These are phyloP conservation scores for Yamadazyma jaroonii DNA, from an alignment of 1,139 yeast genomes.

Conservation along the genomic window DNA sequence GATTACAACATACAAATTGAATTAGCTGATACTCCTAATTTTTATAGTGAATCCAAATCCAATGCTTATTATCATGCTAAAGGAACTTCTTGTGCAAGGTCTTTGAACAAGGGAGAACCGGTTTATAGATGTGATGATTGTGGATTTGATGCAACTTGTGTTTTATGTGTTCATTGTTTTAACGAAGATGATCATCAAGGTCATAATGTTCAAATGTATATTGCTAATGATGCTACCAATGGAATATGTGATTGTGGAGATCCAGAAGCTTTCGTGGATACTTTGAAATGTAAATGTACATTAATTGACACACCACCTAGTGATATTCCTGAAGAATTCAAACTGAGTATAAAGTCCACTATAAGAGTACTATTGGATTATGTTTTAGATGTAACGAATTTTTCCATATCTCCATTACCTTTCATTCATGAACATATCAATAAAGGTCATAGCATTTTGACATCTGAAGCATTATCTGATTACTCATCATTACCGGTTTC, in stretches of 20 bases:
- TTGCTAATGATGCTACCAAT: conserved; percentile 45
- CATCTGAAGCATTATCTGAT: conserved; percentile 26
- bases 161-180: conserved; percentile 67
- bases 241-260: conserved; percentile 95
- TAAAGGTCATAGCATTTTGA: conserved; percentile 18
- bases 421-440: conserved; percentile 27
- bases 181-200: conserved; percentile 62
- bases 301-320: conserved; percentile 8
- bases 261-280: conserved; percentile 67
- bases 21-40: conserved; percentile 1
- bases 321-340: conserved; percentile 13
- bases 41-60: conserved; percentile 3
- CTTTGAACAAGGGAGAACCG: conserved; percentile 57
- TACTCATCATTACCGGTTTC: conserved; percentile 26
- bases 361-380: conserved; percentile 43
- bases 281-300: conserved; percentile 51
- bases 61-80: conserved; percentile 23
- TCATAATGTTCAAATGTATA: conserved; percentile 57
- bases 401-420: conserved; percentile 35
- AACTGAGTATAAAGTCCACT: conserved; percentile 25
- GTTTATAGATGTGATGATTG: conserved; percentile 65
- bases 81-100: conserved; percentile 58
- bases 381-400: conserved; percentile 45
- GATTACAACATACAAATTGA: conserved; percentile 14
- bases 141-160: conserved; percentile 75